Percentiles rank a stretch among this genome's conserved stretches.
Conservation (phyloP, 805 yeast species). For the Ogataea methylovora region DNA sequence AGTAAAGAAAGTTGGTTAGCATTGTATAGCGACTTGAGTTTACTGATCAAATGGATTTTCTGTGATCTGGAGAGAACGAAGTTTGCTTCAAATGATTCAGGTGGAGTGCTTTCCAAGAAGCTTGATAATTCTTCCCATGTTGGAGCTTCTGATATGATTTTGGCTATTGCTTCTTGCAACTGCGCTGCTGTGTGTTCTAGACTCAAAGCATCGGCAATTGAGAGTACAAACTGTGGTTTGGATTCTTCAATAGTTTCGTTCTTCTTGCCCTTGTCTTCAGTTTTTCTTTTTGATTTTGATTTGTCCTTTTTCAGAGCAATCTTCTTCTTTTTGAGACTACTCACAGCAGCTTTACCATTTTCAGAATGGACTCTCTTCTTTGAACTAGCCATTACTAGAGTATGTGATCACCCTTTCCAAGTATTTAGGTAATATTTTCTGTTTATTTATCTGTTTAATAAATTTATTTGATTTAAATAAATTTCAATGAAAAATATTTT, state of each 20-base stretch:
- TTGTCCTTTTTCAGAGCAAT: not conserved
- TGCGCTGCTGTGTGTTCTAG: conserved; percentile 48
- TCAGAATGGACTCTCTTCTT: not conserved
- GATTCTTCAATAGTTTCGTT: conserved; percentile 8
- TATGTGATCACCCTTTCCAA: no score
- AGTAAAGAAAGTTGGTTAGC: conserved; percentile 43
- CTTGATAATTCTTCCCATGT: conserved; percentile 33
- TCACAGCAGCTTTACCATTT: conserved; percentile 3
- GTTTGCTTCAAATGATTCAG: no score
- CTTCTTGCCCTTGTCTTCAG: not conserved
- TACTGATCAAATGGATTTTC: conserved; percentile 52
- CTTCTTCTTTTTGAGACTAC: no score
- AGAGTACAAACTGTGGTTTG: conserved; percentile 2
- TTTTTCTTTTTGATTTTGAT: not conserved
- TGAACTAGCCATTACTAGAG: not conserved
- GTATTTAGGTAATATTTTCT: no score
- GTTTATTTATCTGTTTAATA: no score
- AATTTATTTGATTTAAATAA: no score
- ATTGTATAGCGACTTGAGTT: conserved; percentile 46
- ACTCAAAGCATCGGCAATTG: conserved; percentile 17
- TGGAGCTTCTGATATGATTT: conserved; percentile 52
- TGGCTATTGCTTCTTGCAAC: conserved; percentile 43
- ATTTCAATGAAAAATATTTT: no score
- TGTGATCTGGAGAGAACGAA: conserved; percentile 42
- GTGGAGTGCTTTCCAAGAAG: conserved; percentile 23